Evolutionary conservation across 2,329 filamentous ascomycete species (phyloP), one percentile per base, ranked within the genome.

Genomic region (Tolypocladium nubicola): DNA sequence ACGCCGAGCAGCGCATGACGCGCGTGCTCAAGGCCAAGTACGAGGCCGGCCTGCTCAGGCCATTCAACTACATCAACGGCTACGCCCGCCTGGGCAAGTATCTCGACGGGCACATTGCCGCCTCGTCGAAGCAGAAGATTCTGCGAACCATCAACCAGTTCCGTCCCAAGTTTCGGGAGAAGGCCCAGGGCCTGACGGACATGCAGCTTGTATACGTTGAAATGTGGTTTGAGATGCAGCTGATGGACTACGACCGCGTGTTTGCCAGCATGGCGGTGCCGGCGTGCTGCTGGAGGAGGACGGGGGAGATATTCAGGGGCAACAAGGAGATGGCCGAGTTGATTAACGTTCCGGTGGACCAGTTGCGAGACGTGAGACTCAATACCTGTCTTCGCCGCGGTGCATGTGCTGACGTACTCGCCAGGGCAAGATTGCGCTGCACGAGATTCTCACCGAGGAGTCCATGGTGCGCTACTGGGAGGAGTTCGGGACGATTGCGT

Each of bases 301-400:
- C 94, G 0, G 94, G 94, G 11, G 94, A 99, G 75, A 97, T 99
- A 53, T 97, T 96, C 70, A 81, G 94, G 62, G 94, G 93, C 0
- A 99, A 99, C 71, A 96, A 96, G 68, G 94, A 99, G 73, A 99
- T 99, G 93, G 94, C 94, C 8, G 90, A 97, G 73, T 78, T 99
- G 58, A 93, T 99, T 61, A 86, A 92, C 65, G 91, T 97, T 37
- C 90, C 91, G 0, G 92, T 97, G 64, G 93, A 97, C 66, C 86
- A 85, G 60, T 74, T 99, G 62, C 83, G 93, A 78, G 94, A 97
- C 75, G 92, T 96, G 74, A 76, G 90, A 80, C 49, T 40, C 41
- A 2, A 19, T 45, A 26, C 53, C 9, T 56, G 8, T n/a, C 11
- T 30, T 13, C 26, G 11, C 10, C 41, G 43, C 14, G 35, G n/a